phyloP scores from a whole-genome alignment of 1,284 basidiomycete genomes.

The Ceratorhiza oryzae-sativae region DNA sequence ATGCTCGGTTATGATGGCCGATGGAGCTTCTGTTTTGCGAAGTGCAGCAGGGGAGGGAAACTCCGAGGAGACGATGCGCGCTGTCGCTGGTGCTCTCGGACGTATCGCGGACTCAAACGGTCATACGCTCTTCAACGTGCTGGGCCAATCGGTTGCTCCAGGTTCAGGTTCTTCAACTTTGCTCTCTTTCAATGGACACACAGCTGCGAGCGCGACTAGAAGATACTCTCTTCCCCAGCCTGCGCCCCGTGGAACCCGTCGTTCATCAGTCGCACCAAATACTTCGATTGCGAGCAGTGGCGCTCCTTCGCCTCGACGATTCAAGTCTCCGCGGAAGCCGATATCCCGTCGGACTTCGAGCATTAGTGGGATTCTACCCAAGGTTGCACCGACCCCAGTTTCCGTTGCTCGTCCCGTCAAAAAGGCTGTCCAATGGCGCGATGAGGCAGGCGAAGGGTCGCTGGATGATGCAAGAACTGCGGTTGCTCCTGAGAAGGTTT shows the following conservation, averaged over 20 bases:
- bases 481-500: constrained; percentile 47
- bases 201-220: constrained; percentile 29
- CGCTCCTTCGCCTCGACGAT: constrained; percentile 50
- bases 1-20: constrained; percentile 74
- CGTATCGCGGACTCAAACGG: constrained; percentile 71
- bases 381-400: constrained; percentile 12
- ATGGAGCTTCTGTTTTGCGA: constrained; percentile 66
- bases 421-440: constrained; percentile 89
- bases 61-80: constrained; percentile 50
- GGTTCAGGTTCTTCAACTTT: constrained; percentile 59
- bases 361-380: constrained; percentile 33
- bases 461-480: constrained; percentile 70
- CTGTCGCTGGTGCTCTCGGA: constrained; percentile 60
- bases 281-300: constrained; percentile 47
- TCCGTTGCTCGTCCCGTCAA: constrained; percentile 48
- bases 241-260: constrained; percentile 40
- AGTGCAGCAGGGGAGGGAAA: constrained; percentile 52
- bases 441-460: constrained; percentile 84
- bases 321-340: constrained; percentile 72
- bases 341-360: constrained; percentile 39
- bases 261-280: constrained; percentile 48
- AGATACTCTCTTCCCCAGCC: constrained; percentile 27
- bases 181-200: constrained; percentile 48
- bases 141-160: constrained; percentile 68
- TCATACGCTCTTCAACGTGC: constrained; percentile 65